phyloP scores from a whole-genome alignment of 1,139 yeast genomes.

The Pichia sp. region DNA sequence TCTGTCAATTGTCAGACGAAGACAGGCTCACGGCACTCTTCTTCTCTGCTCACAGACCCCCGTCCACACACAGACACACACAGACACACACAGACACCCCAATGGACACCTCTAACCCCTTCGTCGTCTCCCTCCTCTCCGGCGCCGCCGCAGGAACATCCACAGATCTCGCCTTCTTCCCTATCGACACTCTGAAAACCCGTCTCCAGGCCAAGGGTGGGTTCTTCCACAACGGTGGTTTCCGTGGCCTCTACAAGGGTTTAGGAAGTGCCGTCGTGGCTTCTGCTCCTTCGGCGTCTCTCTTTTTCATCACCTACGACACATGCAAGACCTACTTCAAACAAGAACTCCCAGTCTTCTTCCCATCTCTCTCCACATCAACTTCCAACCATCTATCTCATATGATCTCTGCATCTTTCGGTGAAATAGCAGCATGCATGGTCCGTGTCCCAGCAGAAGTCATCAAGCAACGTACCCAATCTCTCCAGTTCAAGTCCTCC shows the following conservation, averaged over 20 bases:
- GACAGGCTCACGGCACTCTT: too few relatives aligned
- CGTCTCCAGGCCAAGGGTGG: constrained; percentile 96
- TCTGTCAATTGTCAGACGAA: too few relatives aligned
- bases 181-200: constrained; percentile 93
- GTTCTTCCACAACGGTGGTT: constrained; percentile 89
- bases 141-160: constrained; percentile 98
- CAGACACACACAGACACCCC: too few relatives aligned
- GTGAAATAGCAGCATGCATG: constrained; percentile 90
- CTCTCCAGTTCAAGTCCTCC: constrained; percentile 59
- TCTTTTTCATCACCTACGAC: constrained; percentile 90
- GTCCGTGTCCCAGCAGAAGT: constrained; percentile 98
- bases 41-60: too few relatives aligned
- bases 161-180: constrained; percentile 92
- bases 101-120: constrained; percentile 51
- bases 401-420: constrained; percentile 84
- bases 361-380: constrained; percentile 22
- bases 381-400: constrained; percentile 52
- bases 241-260: constrained; percentile 87
- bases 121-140: constrained; percentile 21
- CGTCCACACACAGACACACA: too few relatives aligned
- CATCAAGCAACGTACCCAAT: constrained; percentile 91
- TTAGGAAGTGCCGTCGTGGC: constrained; percentile 93
- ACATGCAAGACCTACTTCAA: constrained; percentile 58
- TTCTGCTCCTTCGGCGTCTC: constrained; percentile 90
- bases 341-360: constrained; percentile 37